phyloP scores from a whole-genome alignment of 345 rosid genomes.

The Noccaea bulbosa region DNA sequence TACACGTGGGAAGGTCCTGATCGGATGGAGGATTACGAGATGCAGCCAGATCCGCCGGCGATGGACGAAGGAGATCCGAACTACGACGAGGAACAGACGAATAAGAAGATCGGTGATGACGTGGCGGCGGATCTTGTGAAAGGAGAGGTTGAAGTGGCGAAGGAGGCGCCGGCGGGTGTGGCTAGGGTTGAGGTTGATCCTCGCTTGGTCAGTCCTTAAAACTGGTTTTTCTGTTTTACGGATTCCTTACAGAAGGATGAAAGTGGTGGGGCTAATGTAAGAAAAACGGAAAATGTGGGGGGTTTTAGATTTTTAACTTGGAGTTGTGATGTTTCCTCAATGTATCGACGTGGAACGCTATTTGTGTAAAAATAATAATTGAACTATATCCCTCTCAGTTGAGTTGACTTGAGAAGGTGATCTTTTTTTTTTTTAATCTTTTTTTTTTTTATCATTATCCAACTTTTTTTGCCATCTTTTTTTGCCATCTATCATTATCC shows the following conservation, averaged over 20 bases:
- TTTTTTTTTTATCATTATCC: too few species aligned
- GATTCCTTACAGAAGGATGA: neutral
- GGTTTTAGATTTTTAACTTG: neutral
- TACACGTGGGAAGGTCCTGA: conserved; percentile 90
- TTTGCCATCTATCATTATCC: too few species aligned
- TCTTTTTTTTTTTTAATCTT: too few species aligned
- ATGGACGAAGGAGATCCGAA: conserved; percentile 82
- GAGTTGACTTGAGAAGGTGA: too few species aligned
- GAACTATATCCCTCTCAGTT: neutral
- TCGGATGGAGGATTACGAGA: conserved; percentile 55
- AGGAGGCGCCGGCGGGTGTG: conserved; percentile 56
- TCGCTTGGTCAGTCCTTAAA: conserved; percentile 27
- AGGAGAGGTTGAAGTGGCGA: conserved; percentile 71
- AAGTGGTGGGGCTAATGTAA: conserved; percentile 5
- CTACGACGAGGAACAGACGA: conserved; percentile 65
- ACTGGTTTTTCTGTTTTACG: neutral
- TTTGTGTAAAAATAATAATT: conserved; percentile 27
- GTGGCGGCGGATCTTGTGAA: conserved; percentile 51
- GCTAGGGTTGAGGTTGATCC: conserved; percentile 71
- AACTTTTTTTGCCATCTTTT: too few species aligned
- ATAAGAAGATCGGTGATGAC: conserved; percentile 44
- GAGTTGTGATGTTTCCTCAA: neutral
- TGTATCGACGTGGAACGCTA: conserved; percentile 1
- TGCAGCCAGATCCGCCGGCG: conserved; percentile 57
- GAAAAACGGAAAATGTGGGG: neutral